A percentile compares a stretch with the other conserved stretches of the same genome.
Conservation (phyloP, 2,329 filamentous ascomycete species). For the Colletotrichum musae region DNA sequence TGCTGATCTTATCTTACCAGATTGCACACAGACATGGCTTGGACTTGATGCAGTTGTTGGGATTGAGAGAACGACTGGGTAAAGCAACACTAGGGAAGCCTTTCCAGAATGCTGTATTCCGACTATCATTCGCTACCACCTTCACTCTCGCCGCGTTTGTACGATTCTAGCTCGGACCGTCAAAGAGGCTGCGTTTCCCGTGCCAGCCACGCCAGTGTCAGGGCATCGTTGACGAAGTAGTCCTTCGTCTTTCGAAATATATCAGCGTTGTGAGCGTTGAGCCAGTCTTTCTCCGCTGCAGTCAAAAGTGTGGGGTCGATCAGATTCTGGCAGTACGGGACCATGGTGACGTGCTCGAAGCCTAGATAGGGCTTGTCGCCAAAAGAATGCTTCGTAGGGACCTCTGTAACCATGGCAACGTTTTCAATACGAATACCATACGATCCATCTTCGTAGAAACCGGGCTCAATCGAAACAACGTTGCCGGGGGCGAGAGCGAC, state of each 20-base stretch:
- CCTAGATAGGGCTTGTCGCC: conserved; percentile 95
- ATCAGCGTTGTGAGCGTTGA: conserved; percentile 88
- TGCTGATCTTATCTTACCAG: conserved; percentile 41
- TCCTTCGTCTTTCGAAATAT: conserved; percentile 85
- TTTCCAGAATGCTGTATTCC: conserved; percentile 37
- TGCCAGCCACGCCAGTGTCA: conserved; percentile 85
- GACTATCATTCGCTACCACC: conserved; percentile 75
- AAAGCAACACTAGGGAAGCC: conserved; percentile 39
- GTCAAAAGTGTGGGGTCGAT: conserved; percentile 83
- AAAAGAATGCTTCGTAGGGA: conserved; percentile 88
- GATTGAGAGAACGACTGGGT: conserved; percentile 49
- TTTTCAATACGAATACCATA: conserved; percentile 99
- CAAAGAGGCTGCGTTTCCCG: conserved; percentile 82
- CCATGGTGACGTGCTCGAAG: conserved; percentile 98
- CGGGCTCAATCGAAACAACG: conserved; percentile 95
- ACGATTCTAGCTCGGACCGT: conserved; percentile 56
- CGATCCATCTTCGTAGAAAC: conserved; percentile 95
- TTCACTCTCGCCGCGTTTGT: conserved; percentile 75
- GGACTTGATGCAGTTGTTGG: conserved; percentile 49
- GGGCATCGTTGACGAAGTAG: conserved; percentile 80
- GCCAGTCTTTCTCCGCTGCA: conserved; percentile 82
- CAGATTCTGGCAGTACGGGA: conserved; percentile 91
- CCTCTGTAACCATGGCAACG: conserved; percentile 90
- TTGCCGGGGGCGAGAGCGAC: conserved; percentile 92
- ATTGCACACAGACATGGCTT: conserved; percentile 52